Conservation (phyloP, 306 rosid genomes). For the Erythrophleum fordii region DNA sequence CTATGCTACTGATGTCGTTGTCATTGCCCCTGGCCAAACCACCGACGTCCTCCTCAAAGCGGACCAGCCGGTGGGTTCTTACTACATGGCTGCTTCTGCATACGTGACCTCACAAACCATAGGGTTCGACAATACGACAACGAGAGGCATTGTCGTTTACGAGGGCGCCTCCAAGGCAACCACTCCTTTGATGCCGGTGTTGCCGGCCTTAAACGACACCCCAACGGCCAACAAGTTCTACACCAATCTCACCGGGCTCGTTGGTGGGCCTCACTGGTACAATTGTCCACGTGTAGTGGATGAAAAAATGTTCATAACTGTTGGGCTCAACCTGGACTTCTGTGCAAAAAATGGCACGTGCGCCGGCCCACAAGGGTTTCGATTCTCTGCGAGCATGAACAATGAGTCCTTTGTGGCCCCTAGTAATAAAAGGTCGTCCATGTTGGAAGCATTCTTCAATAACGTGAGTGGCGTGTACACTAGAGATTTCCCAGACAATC, state of each 20-base stretch:
- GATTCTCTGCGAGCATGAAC: constrained; percentile 71
- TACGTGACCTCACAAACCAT: constrained; percentile 27
- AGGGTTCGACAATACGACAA: not conserved
- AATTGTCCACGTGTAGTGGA: constrained; percentile 54
- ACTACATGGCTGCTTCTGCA: constrained; percentile 67
- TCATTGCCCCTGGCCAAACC: constrained; percentile 71
- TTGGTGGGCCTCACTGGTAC: constrained; percentile 56
- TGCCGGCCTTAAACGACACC: constrained; percentile 55
- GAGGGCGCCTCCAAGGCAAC: constrained; percentile 18
- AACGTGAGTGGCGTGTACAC: constrained; percentile 54
- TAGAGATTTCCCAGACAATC: constrained; percentile 54
- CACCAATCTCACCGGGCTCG: constrained; percentile 51
- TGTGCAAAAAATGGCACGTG: constrained; percentile 42
- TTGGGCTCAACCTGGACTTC: constrained; percentile 36
- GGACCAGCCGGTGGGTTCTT: constrained; percentile 50
- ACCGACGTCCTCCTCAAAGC: constrained; percentile 63
- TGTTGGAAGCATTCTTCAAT: constrained; percentile 53
- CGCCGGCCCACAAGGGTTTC: not conserved
- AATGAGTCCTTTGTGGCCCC: constrained; percentile 69
- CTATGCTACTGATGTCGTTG: constrained; percentile 53
- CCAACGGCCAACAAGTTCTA: constrained; percentile 56
- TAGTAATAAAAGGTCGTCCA: constrained; percentile 23
- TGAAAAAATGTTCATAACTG: constrained; percentile 56
- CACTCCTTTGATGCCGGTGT: constrained; percentile 51
- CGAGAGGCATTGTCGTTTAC: constrained; percentile 55